Evolutionary conservation across 1,284 basidiomycete genomes (phyloP).

Genomic region (Athelia psychrophila): DNA sequence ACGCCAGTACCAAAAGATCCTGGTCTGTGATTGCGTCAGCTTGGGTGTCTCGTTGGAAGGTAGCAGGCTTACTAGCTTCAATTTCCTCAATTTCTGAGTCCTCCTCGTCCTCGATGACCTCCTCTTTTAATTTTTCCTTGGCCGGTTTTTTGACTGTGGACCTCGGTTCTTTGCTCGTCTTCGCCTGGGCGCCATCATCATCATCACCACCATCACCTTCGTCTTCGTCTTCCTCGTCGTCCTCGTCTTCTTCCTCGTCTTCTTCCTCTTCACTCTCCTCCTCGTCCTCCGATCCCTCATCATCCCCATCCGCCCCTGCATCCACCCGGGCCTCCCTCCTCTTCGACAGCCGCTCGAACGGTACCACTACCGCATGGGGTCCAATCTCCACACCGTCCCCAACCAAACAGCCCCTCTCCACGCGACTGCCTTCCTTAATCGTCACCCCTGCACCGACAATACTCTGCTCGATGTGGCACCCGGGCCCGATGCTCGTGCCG

Average conservation of each 20-base stretch:
- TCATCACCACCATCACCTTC: conserved; percentile 21
- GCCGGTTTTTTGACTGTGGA: conserved; percentile 22
- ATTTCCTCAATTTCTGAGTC: conserved; percentile 62
- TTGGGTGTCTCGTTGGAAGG: background rate
- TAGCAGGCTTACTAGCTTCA: conserved; percentile 54
- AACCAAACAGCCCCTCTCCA: conserved; percentile 74
- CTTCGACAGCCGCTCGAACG: conserved; percentile 72
- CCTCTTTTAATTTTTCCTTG: conserved; percentile 28
- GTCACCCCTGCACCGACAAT: conserved; percentile 77
- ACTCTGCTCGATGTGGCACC: conserved; percentile 72
- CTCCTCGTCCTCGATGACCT: conserved; percentile 29
- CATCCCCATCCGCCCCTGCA: conserved; percentile 27
- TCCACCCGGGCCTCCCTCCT: conserved; percentile 26
- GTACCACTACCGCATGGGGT: conserved; percentile 62
- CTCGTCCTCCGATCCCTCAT: conserved; percentile 25
- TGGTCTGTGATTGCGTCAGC: conserved; percentile 24
- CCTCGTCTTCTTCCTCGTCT: conserved; percentile 27
- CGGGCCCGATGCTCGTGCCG: conserved; percentile 73
- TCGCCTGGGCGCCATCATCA: conserved; percentile 21
- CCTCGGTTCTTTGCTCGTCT: conserved; percentile 31
- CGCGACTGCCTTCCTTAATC: conserved; percentile 62
- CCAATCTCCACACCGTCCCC: conserved; percentile 81
- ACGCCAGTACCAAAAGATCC: conserved; percentile 40
- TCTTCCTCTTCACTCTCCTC: conserved; percentile 17
- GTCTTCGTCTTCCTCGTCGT: conserved; percentile 29